Evolutionary conservation across 805 yeast species (phyloP), one percentile per base, ranked within the genome.

Genomic region (Wickerhamiella parazyma): DNA sequence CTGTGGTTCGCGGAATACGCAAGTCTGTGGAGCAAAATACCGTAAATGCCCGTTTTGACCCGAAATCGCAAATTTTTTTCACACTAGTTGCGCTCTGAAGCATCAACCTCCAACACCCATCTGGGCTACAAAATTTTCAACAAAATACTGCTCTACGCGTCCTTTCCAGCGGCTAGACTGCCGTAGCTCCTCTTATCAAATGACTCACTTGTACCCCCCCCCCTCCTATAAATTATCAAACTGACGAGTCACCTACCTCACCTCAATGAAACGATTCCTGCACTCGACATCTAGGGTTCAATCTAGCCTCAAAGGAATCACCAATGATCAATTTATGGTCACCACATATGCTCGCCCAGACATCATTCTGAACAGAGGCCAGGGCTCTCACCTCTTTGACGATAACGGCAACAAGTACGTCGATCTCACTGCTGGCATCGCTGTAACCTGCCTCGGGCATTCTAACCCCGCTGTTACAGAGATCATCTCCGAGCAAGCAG

Each of bases 371-470:
- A 76, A 80, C 39, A 79, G 78, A 48, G 98, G 95, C 28, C 63
- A 75, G 52, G 95, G 94, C 16, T 74, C 86, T n/a, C 68, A 68
- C 43, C 59, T 91, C 44, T 86, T 78, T 68, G 98, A 91, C 60
- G 62, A 80, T 39, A 85, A 83, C 53, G 80, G 80, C 48, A 60
- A 61, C 38, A 71, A 79, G 58, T 91, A 79, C 56, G 70, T 91
- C 41, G 98, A 91, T 59, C 89, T 91, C 63, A 78, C 89, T 1
- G 86, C 96, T 1, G 98, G 98, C 42, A 89, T 91, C 52, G 97
- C 98, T 1, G 98, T 91, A 12, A 89, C 95, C n/a, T 79, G 83
- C 1, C 67, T 91, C 49, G 98, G 98, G 2, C 97, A 91, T 58
- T 68, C 86, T 20, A 72, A 91, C 53, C 75, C 77, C 3, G 79